Conservation (phyloP, 495 filamentous ascomycete species). For the Penicillium daleae region DNA sequence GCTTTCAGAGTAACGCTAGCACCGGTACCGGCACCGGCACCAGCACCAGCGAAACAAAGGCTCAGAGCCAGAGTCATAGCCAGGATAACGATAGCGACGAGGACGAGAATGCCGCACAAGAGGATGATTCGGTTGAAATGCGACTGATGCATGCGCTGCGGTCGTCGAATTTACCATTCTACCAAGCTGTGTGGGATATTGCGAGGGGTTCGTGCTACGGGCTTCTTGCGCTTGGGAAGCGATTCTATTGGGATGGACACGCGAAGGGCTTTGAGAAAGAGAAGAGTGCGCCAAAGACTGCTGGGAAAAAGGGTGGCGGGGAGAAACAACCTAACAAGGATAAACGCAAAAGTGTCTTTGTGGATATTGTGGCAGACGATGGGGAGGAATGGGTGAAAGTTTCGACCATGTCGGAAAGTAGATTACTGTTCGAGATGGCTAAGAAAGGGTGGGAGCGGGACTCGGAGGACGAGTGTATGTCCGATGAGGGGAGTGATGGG, state of each 20-base stretch:
- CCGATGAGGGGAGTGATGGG: constrained; percentile 37
- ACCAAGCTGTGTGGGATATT: constrained; percentile 58
- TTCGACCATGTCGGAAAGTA: constrained; percentile 59
- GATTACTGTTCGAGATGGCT: constrained; percentile 65
- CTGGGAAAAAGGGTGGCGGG: constrained; percentile 22
- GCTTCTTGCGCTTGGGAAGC: constrained; percentile 55
- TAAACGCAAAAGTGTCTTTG: constrained; percentile 48
- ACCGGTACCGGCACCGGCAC: too few species aligned
- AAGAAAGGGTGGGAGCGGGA: constrained; percentile 62
- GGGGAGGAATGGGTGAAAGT: constrained; percentile 66
- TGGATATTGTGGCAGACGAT: constrained; percentile 57
- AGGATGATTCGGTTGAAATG: constrained; percentile 20
- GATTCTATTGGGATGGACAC: constrained; percentile 56
- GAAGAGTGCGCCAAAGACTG: constrained; percentile 29
- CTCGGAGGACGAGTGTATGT: constrained; percentile 39
- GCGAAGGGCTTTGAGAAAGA: constrained; percentile 20
- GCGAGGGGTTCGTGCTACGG: constrained; percentile 50
- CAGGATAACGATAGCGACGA: constrained; percentile 4
- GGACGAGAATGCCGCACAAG: constrained; percentile 13
- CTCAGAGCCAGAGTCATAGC: not conserved
- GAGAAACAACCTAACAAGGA: constrained; percentile 39
- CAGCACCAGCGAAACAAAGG: not conserved
- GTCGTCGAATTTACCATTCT: constrained; percentile 62
- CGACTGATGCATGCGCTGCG: constrained; percentile 50
- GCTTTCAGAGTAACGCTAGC: constrained; percentile 22